A percentile compares a stretch with the other conserved stretches of the same genome.
phyloP scores from a whole-genome alignment of 1,284 basidiomycete genomes.

The Cutaneotrichosporon daszewskae region DNA sequence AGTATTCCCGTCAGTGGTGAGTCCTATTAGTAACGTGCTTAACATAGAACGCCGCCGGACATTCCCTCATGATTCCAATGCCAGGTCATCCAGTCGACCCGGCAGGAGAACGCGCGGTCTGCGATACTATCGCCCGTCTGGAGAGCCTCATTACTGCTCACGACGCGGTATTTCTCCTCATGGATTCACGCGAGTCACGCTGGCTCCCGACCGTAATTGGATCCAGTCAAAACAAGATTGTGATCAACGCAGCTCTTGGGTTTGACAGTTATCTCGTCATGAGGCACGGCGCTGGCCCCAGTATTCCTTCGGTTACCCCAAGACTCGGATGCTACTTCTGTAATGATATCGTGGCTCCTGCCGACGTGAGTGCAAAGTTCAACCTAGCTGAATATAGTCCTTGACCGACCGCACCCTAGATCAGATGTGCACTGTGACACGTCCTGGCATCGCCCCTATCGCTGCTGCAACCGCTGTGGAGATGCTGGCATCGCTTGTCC shows the following conservation, averaged over 20 bases:
- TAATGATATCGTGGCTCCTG: slow-evolving; percentile 94
- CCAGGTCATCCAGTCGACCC: slow-evolving; percentile 83
- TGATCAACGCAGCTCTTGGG: slow-evolving; percentile 90
- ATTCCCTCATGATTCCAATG: slow-evolving; percentile 84
- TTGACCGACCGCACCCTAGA: slow-evolving; percentile 90
- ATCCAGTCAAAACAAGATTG: slow-evolving; percentile 78
- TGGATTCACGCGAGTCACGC: slow-evolving; percentile 93
- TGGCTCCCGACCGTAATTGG: slow-evolving; percentile 92
- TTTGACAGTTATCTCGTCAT: slow-evolving; percentile 97
- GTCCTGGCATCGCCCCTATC: slow-evolving; percentile 91
- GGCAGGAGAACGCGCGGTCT: slow-evolving; percentile 53
- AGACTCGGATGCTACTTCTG: slow-evolving; percentile 91
- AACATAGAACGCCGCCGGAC: slow-evolving; percentile 66
- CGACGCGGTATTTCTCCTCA: slow-evolving; percentile 88
- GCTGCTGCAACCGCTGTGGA: slow-evolving; percentile 89
- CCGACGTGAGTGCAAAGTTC: slow-evolving; percentile 60
- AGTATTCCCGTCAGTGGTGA: slow-evolving; percentile 86
- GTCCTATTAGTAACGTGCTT: slow-evolving; percentile 33
- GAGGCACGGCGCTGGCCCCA: slow-evolving; percentile 64
- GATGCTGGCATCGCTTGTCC: slow-evolving; percentile 77
- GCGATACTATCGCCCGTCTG: slow-evolving; percentile 58
- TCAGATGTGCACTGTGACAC: slow-evolving; percentile 98
- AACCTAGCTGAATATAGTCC: slow-evolving; percentile 56
- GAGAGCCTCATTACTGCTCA: slow-evolving; percentile 75
- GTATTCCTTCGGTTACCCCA: not conserved